Evolutionary conservation across 2,329 filamentous ascomycete species (phyloP).

Genomic region (Teratosphaeria epicoccoides): DNA sequence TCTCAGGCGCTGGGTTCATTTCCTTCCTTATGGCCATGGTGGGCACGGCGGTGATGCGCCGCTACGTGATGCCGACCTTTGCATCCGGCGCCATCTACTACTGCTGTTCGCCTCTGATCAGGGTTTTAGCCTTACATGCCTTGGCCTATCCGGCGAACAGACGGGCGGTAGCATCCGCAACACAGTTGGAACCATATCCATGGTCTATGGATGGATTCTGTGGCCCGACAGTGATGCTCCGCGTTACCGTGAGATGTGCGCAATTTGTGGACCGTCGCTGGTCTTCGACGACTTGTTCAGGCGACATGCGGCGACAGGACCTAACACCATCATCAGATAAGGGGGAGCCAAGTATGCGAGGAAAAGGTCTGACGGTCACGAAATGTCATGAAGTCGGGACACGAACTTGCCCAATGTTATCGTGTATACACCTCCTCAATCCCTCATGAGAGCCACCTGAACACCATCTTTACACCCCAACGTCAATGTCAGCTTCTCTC

Average conservation of each 20-base stretch:
- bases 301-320: too few species aligned
- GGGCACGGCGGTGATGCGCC: background rate
- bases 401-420: too few species aligned
- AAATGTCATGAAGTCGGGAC: too few species aligned
- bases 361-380: too few species aligned
- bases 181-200: background rate
- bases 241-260: too few species aligned
- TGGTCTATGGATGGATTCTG: background rate
- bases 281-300: too few species aligned
- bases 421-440: too few species aligned
- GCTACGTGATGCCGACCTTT: background rate
- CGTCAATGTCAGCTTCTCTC: constrained; percentile 7
- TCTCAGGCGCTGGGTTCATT: background rate
- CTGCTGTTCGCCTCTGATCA: background rate
- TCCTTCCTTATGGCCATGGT: background rate
- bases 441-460: background rate
- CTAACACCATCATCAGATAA: too few species aligned
- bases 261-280: too few species aligned
- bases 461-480: background rate
- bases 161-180: background rate
- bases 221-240: background rate
- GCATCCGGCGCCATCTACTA: background rate
- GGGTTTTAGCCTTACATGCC: background rate
- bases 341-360: too few species aligned
- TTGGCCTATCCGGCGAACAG: background rate